Evolutionary conservation across 768 basidiomycete species (phyloP).

Genomic region (Calocybe indica): DNA sequence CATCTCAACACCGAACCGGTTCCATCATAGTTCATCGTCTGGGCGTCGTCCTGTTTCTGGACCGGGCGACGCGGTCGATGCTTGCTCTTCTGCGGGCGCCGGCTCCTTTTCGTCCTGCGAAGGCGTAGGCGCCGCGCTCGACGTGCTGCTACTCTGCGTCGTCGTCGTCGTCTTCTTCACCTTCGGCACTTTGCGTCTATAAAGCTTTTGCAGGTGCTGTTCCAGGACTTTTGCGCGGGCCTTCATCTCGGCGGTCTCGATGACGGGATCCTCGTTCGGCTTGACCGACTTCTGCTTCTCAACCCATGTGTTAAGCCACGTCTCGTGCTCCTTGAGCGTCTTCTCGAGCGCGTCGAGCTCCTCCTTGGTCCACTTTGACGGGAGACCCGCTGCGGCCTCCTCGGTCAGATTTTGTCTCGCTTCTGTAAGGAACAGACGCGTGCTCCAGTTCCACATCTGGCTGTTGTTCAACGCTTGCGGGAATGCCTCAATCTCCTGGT

Average conservation of each 20-base stretch:
- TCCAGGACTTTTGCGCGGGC: slow-evolving; percentile 77
- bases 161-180: slow-evolving; percentile 41
- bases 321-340: slow-evolving; percentile 71
- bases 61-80: no score
- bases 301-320: slow-evolving; percentile 70
- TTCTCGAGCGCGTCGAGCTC: slow-evolving; percentile 80
- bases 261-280: slow-evolving; percentile 77
- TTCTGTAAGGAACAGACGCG: slow-evolving; percentile 78
- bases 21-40: no score
- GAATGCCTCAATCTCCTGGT: slow-evolving; percentile 85
- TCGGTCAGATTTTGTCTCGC: slow-evolving; percentile 70
- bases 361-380: slow-evolving; percentile 79
- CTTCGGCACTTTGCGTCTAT: slow-evolving; percentile 66
- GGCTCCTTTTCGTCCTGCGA: no score
- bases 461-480: slow-evolving; percentile 76
- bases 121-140: not conserved
- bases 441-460: slow-evolving; percentile 87
- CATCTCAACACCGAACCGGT: no score
- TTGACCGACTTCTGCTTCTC: slow-evolving; percentile 76
- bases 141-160: slow-evolving; percentile 13
- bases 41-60: no score
- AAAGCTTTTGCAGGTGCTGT: slow-evolving; percentile 61
- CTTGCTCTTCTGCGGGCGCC: no score
- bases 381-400: slow-evolving; percentile 52
- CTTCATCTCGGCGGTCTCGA: slow-evolving; percentile 82